phyloP scores from a whole-genome alignment of 2,329 filamentous ascomycete species.

The Ophiostoma novo-ulmi region DNA sequence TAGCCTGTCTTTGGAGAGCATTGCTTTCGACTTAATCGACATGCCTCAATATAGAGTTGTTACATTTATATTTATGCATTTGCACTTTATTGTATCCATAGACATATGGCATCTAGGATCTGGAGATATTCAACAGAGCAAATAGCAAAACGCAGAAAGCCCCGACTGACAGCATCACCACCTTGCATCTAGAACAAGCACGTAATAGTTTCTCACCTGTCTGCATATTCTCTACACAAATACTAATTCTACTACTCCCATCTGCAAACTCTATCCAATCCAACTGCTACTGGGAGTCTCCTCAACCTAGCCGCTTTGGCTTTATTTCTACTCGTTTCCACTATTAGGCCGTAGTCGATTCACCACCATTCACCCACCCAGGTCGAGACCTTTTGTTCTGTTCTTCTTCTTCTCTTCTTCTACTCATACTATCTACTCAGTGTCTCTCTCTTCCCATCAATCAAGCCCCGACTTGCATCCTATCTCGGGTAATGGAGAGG shows the following conservation, averaged over 20 bases:
- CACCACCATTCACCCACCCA: background rate
- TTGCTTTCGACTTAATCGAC: background rate
- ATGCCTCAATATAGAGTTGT: no score
- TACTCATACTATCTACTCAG: background rate
- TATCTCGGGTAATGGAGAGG: conserved; percentile 4
- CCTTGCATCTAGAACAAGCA: background rate
- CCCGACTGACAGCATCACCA: no score
- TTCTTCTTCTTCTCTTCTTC: background rate
- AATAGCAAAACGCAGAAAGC: no score
- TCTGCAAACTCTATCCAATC: background rate
- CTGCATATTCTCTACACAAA: background rate
- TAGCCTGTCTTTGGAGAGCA: background rate
- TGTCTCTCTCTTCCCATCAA: no score
- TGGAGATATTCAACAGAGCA: no score
- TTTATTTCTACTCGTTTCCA: background rate
- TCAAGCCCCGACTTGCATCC: background rate
- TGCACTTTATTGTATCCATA: no score
- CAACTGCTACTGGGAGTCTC: background rate
- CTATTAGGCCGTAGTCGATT: no score
- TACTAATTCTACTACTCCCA: background rate
- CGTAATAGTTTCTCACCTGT: background rate
- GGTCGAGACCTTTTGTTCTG: background rate
- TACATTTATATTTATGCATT: no score
- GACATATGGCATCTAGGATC: no score
- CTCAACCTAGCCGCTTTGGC: background rate